These are phyloP conservation scores for Magnolia kwangsiensis DNA, from an alignment of 164 flowering plant species.

Conservation along the genomic window DNA sequence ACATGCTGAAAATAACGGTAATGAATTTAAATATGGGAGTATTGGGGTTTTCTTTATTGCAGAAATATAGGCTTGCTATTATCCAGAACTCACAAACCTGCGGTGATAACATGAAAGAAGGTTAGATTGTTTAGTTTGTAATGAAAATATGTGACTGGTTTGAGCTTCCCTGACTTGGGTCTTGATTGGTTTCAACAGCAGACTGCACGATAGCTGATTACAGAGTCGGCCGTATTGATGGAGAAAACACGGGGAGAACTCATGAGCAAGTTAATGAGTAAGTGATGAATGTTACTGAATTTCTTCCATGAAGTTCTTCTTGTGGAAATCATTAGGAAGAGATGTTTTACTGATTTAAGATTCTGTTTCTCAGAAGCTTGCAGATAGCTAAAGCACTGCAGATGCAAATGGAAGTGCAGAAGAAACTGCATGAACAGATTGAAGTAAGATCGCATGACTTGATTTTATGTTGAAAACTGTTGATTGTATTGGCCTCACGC, in stretches of 20 bases:
- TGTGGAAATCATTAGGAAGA: neutral
- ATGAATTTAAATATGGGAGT: neutral
- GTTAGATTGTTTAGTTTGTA: constrained; percentile 20
- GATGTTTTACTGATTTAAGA: constrained; percentile 16
- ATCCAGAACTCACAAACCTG: constrained; percentile 45
- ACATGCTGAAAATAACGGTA: neutral
- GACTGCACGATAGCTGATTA: constrained; percentile 31
- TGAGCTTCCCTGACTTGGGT: constrained; percentile 1
- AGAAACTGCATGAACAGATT: constrained; percentile 84
- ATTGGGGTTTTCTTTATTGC: constrained; percentile 26
- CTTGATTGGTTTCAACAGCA: constrained; percentile 1
- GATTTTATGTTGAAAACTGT: neutral
- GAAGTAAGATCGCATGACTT: constrained; percentile 42
- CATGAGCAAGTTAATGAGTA: constrained; percentile 49
- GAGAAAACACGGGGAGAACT: constrained; percentile 30
- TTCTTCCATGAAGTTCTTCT: neutral
- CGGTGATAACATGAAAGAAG: constrained; percentile 43
- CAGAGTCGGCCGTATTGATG: constrained; percentile 19
- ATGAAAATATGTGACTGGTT: neutral
- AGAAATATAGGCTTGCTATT: constrained; percentile 90
- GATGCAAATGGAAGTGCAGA: constrained; percentile 87
- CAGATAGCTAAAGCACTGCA: constrained; percentile 68
- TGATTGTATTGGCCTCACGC: neutral
- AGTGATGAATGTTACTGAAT: constrained; percentile 14
- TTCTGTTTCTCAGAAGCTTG: constrained; percentile 43